Evolutionary conservation across 768 basidiomycete species (phyloP).

Genomic region (Leccinum rimulosum): DNA sequence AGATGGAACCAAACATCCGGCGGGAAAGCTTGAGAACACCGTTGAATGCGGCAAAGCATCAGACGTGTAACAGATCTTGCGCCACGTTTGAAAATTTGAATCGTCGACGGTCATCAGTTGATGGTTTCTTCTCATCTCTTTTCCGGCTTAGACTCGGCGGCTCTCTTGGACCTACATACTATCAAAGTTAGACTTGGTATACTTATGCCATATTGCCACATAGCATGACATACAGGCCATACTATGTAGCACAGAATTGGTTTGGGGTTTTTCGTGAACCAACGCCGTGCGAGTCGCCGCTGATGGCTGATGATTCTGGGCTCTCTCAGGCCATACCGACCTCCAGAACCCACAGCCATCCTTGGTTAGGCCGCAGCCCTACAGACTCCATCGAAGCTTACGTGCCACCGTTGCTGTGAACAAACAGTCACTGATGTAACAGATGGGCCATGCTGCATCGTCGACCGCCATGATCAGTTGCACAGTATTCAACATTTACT

Average conservation of each 20-base stretch:
- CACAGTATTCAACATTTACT: background rate
- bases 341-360: background rate
- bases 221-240: background rate
- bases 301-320: too few species aligned
- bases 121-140: background rate
- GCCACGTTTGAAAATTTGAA: too few species aligned
- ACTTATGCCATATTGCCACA: too few species aligned
- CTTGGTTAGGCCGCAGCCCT: too few species aligned
- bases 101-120: background rate
- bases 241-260: background rate
- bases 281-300: too few species aligned
- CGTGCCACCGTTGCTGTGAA: background rate
- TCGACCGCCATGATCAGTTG: background rate
- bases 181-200: background rate
- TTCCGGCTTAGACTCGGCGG: background rate
- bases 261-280: background rate
- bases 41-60: background rate
- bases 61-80: conserved; percentile 7
- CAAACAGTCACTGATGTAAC: background rate
- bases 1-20: background rate
- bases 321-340: background rate
- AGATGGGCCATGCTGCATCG: background rate
- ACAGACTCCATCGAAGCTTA: too few species aligned
- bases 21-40: background rate
- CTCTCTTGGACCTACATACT: background rate